These are phyloP conservation scores for Nakataea oryzae DNA, from an alignment of 2,329 filamentous ascomycete species.

Conservation along the genomic window DNA sequence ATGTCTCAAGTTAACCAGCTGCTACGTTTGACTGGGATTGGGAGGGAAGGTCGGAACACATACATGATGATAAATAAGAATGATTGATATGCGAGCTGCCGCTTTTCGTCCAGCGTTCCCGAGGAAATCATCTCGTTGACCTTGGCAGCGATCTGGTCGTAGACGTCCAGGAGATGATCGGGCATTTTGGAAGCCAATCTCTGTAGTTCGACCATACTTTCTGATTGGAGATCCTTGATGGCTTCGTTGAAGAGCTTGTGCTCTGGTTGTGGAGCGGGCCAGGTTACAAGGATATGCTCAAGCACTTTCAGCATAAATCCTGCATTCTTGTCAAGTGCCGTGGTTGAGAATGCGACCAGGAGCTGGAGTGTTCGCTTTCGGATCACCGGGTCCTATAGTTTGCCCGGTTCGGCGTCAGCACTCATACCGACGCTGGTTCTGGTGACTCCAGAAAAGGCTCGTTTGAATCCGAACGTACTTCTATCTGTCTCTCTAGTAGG, in stretches of 20 bases:
- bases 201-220: slow-evolving; percentile 81
- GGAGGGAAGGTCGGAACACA: slow-evolving; percentile 13
- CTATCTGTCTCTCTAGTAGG: slow-evolving; percentile 60
- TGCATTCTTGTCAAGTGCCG: slow-evolving; percentile 65
- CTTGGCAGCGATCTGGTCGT: slow-evolving; percentile 74
- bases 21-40: background rate
- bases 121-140: slow-evolving; percentile 71
- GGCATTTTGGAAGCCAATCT: slow-evolving; percentile 84
- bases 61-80: slow-evolving; percentile 90
- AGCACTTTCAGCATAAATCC: slow-evolving; percentile 81
- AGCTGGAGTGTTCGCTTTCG: slow-evolving; percentile 73
- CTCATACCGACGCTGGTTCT: too few relatives aligned
- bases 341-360: slow-evolving; percentile 75
- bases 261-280: slow-evolving; percentile 61
- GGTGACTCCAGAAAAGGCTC: background rate
- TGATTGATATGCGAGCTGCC: slow-evolving; percentile 76
- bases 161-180: slow-evolving; percentile 79
- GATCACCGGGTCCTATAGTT: slow-evolving; percentile 65
- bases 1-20: slow-evolving; percentile 6
- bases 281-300: slow-evolving; percentile 81
- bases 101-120: slow-evolving; percentile 67
- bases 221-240: slow-evolving; percentile 76
- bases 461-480: slow-evolving; percentile 26
- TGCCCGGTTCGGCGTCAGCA: background rate
- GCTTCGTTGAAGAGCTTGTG: slow-evolving; percentile 72